Evolutionary conservation across 2,329 filamentous ascomycete genomes (phyloP).

Genomic region (Leptographium procerum): DNA sequence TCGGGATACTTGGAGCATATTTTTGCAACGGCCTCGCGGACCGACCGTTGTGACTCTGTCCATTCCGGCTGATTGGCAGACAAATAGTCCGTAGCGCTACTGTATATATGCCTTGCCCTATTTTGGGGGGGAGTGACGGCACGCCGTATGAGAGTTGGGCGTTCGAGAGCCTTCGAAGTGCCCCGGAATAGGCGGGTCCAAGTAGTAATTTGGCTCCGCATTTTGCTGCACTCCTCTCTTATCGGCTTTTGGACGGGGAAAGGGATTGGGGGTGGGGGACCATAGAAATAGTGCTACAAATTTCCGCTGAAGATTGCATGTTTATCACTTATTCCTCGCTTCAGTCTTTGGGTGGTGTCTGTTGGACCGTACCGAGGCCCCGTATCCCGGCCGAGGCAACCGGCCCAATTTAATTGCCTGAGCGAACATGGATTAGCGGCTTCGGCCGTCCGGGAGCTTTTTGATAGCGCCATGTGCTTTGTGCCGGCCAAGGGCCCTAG

Average conservation of each 20-base stretch:
- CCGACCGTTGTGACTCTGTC: conserved; percentile 56
- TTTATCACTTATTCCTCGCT: no score
- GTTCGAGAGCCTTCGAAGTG: background rate
- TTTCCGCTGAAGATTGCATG: no score
- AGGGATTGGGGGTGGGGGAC: background rate
- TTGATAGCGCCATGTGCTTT: background rate
- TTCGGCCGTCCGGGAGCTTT: background rate
- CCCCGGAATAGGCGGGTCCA: background rate
- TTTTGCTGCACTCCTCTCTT: background rate
- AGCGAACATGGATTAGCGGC: background rate
- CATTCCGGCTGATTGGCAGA: conserved; percentile 3
- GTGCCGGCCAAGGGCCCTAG: background rate
- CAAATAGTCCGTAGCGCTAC: conserved; percentile 4
- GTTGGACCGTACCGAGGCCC: background rate
- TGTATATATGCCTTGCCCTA: background rate
- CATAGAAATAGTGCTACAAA: no score
- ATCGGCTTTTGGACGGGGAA: no score
- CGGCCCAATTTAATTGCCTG: no score
- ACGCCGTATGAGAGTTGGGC: background rate
- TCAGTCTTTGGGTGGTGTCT: background rate
- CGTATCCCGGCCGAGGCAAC: background rate
- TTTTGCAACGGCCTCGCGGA: conserved; percentile 56
- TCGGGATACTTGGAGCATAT: conserved; percentile 61
- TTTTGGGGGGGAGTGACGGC: background rate
- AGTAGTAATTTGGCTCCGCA: no score